A percentile compares a stretch with the other conserved stretches of the same genome.
Conservation (phyloP, 192 early-diverging fungal genomes). For the Backusella liffmaniae region DNA sequence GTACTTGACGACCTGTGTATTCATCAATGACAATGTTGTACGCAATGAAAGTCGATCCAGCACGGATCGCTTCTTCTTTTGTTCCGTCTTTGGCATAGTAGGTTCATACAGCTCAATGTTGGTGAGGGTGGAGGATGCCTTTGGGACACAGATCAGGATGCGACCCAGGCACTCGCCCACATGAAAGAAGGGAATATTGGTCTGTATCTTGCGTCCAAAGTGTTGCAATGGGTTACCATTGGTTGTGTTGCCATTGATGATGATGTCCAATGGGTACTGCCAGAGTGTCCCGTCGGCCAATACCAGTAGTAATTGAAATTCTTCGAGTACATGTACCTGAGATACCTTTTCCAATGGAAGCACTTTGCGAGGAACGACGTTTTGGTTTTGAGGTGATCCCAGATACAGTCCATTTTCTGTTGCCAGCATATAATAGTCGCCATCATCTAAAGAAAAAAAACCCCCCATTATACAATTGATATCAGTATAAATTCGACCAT, state of each 20-base stretch:
- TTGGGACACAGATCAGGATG: conserved; percentile 62
- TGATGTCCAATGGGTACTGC: conserved; percentile 52
- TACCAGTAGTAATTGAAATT: conserved; percentile 78
- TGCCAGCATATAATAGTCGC: conserved; percentile 70
- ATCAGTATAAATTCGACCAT: not conserved
- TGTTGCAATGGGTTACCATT: conserved; percentile 12
- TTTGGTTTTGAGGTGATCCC: conserved; percentile 68
- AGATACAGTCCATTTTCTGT: conserved; percentile 74
- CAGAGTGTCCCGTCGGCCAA: conserved; percentile 71
- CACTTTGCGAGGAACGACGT: conserved; percentile 66
- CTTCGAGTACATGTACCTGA: conserved; percentile 85
- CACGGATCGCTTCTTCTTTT: conserved; percentile 36
- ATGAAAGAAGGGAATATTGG: conserved; percentile 72
- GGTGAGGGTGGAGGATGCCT: conserved; percentile 63
- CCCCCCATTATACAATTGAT: conserved; percentile 47
- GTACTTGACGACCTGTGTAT: conserved; percentile 31
- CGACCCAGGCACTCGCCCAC: conserved; percentile 57
- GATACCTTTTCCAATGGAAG: conserved; percentile 70
- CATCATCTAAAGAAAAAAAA: conserved; percentile 32
- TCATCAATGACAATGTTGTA: not conserved
- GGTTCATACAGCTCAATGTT: conserved; percentile 78
- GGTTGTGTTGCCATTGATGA: conserved; percentile 37
- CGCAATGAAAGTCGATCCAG: conserved; percentile 36
- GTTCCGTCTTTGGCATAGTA: conserved; percentile 44
- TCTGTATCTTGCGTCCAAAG: conserved; percentile 49